Evolutionary conservation across 768 basidiomycete species (phyloP).

Genomic region (Paxillus involutus): DNA sequence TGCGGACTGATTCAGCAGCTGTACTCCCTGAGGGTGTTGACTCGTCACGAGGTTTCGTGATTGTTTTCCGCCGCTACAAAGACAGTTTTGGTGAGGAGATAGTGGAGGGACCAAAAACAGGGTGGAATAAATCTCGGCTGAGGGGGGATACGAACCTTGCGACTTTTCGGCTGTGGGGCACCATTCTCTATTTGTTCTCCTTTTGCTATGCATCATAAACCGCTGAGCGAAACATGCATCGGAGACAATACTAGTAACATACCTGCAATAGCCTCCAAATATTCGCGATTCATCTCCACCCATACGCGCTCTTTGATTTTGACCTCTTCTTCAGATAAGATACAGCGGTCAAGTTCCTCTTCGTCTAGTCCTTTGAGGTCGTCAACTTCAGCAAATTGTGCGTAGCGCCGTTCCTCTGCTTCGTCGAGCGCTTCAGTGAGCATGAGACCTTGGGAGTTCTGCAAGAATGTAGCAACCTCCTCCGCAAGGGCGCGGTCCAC

Average conservation of each 20-base stretch:
- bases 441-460: slow-evolving; percentile 58
- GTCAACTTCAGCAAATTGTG: slow-evolving; percentile 48
- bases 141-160: slow-evolving; percentile 70
- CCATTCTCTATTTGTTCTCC: slow-evolving; percentile 51
- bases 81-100: slow-evolving; percentile 4
- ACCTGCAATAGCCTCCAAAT: slow-evolving; percentile 84
- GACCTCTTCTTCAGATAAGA: slow-evolving; percentile 78
- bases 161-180: slow-evolving; percentile 50
- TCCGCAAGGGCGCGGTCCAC: slow-evolving; percentile 62
- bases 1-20: slow-evolving; percentile 34
- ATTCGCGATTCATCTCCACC: slow-evolving; percentile 92
- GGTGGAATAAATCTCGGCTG: slow-evolving; percentile 28
- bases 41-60: slow-evolving; percentile 69
- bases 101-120: slow-evolving; percentile 9
- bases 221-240: slow-evolving; percentile 41
- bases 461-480: slow-evolving; percentile 69
- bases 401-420: slow-evolving; percentile 60
- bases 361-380: slow-evolving; percentile 84
- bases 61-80: slow-evolving; percentile 65
- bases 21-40: slow-evolving; percentile 48
- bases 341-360: slow-evolving; percentile 80
- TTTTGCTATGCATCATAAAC: slow-evolving; percentile 55
- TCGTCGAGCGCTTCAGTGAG: slow-evolving; percentile 65
- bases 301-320: slow-evolving; percentile 87
- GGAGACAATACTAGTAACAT: slow-evolving; percentile 6